A percentile compares a stretch with the other conserved stretches of the same genome.
Conservation (phyloP, 2,329 filamentous ascomycete species). For the Helminthosporium solani region DNA sequence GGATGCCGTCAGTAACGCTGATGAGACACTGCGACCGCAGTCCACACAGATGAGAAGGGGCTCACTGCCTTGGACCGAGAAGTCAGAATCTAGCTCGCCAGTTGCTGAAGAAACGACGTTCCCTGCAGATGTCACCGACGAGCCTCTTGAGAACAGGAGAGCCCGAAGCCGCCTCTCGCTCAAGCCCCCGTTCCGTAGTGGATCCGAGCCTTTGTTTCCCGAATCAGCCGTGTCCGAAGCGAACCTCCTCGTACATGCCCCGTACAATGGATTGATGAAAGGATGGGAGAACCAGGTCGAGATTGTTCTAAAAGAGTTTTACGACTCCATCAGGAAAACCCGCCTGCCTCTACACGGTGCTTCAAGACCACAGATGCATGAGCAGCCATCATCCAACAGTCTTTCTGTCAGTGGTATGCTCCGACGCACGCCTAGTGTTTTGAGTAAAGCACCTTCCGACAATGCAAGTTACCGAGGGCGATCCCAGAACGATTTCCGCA, state of each 20-base stretch:
- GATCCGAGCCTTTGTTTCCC: slow-evolving; percentile 36
- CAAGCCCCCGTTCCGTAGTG: slow-evolving; percentile 40
- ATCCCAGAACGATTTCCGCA: slow-evolving; percentile 61
- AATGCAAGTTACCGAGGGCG: slow-evolving; percentile 72
- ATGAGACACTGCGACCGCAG: slow-evolving; percentile 38
- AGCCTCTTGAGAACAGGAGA: slow-evolving; percentile 39
- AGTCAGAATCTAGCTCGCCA: slow-evolving; percentile 39
- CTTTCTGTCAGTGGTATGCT: slow-evolving; percentile 72
- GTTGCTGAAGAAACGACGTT: slow-evolving; percentile 29
- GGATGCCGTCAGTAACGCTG: slow-evolving; percentile 55
- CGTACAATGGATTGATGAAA: slow-evolving; percentile 72
- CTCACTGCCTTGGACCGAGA: slow-evolving; percentile 39
- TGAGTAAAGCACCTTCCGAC: slow-evolving; percentile 92
- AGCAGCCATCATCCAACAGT: slow-evolving; percentile 55
- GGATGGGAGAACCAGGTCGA: slow-evolving; percentile 91
- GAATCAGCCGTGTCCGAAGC: slow-evolving; percentile 53
- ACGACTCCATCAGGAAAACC: slow-evolving; percentile 82
- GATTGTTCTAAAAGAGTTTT: slow-evolving; percentile 87
- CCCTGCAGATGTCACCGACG: slow-evolving; percentile 29
- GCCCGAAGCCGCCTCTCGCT: slow-evolving; percentile 47
- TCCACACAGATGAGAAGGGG: slow-evolving; percentile 36
- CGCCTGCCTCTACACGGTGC: slow-evolving; percentile 83
- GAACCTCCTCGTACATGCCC: slow-evolving; percentile 74
- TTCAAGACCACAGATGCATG: slow-evolving; percentile 48
- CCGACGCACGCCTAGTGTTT: slow-evolving; percentile 82